These are phyloP conservation scores for Asterophora parasitica DNA, from an alignment of 768 basidiomycete species.

Conservation along the genomic window DNA sequence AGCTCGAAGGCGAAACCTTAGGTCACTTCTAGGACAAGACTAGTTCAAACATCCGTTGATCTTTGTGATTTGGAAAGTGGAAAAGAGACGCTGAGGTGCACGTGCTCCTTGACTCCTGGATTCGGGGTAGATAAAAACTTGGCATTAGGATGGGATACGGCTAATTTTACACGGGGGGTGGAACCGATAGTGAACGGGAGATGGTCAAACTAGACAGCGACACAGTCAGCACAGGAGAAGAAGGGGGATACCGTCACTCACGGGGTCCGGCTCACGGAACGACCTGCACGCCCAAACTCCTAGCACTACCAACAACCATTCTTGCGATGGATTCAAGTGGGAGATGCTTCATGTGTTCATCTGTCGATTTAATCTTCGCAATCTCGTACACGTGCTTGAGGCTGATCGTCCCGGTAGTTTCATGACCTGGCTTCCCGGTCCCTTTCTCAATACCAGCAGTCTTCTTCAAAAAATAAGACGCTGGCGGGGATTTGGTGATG, in stretches of 20 bases:
- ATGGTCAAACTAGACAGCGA: slow-evolving; percentile 5
- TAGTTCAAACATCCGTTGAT: slow-evolving; percentile 1
- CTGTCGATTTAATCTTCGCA: slow-evolving; percentile 91
- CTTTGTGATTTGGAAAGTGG: slow-evolving; percentile 4
- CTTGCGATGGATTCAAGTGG: slow-evolving; percentile 84
- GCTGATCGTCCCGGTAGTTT: slow-evolving; percentile 74
- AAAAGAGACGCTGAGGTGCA: slow-evolving; percentile 4
- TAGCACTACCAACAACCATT: slow-evolving; percentile 85
- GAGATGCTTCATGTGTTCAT: slow-evolving; percentile 85
- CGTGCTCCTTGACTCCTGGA: slow-evolving; percentile 11
- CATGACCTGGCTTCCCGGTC: slow-evolving; percentile 75
- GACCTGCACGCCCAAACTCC: slow-evolving; percentile 84
- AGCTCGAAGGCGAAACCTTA: slow-evolving; percentile 9
- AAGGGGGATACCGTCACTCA: slow-evolving; percentile 18
- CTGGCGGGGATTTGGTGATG: slow-evolving; percentile 86
- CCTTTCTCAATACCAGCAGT: slow-evolving; percentile 90
- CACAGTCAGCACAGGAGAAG: slow-evolving; percentile 5
- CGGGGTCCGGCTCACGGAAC: slow-evolving; percentile 56
- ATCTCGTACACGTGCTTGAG: slow-evolving; percentile 99
- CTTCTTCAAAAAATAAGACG: slow-evolving; percentile 86
- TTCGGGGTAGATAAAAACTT: slow-evolving; percentile 8
- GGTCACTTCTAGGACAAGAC: slow-evolving; percentile 7
- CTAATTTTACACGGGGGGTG: slow-evolving; percentile 17
- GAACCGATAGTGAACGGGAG: slow-evolving; percentile 9
- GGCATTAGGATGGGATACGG: slow-evolving; percentile 15